Conservation (phyloP, 2,329 filamentous ascomycete genomes). For the Pyrenophora tritici-repentis region DNA sequence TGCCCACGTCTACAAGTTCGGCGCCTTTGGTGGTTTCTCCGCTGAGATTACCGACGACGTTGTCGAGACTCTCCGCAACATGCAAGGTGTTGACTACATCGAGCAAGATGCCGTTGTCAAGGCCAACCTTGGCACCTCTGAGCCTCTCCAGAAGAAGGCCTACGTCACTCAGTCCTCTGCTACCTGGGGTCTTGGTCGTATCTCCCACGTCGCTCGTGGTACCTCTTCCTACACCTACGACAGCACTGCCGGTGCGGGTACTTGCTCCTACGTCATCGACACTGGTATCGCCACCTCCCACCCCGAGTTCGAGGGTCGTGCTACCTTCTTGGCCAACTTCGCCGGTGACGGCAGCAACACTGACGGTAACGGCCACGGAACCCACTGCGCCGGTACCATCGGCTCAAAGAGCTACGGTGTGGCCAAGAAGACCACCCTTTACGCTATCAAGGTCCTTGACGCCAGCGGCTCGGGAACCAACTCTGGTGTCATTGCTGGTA, state of each 20-base stretch:
- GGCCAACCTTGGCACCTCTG: constrained; percentile 29
- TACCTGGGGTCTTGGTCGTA: constrained; percentile 50
- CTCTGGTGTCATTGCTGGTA: constrained; percentile 48
- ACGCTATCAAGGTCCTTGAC: constrained; percentile 50
- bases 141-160: constrained; percentile 37
- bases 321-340: constrained; percentile 46
- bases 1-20: constrained; percentile 46
- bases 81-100: constrained; percentile 46
- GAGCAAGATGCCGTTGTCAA: constrained; percentile 48
- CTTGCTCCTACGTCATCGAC: constrained; percentile 67
- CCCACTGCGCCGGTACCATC: constrained; percentile 46
- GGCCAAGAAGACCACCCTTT: constrained; percentile 47
- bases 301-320: constrained; percentile 48
- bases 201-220: constrained; percentile 44
- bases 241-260: constrained; percentile 42
- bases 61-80: constrained; percentile 33
- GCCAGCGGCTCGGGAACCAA: constrained; percentile 47
- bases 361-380: constrained; percentile 49
- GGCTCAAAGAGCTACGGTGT: constrained; percentile 47
- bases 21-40: constrained; percentile 47
- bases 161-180: constrained; percentile 47
- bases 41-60: constrained; percentile 42
- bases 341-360: constrained; percentile 42
- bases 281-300: constrained; percentile 66
- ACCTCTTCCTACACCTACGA: constrained; percentile 48